Base-by-base conservation (phyloP, 2,329 filamentous ascomycete genomes). In the Aspergillus carbonarius region DNA sequence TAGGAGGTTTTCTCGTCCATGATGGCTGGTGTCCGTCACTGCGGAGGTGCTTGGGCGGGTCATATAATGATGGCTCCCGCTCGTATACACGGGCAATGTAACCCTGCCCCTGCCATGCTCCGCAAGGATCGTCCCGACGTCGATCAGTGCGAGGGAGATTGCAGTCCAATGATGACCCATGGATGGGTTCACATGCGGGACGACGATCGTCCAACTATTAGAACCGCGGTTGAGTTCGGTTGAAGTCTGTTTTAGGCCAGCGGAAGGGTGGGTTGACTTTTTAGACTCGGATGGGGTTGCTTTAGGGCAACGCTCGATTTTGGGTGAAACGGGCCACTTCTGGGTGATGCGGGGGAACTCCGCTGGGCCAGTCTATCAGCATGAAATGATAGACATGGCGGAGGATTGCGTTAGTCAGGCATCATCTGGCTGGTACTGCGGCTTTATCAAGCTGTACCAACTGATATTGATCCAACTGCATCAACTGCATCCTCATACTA, bases 1-100 rank as follows among this genome's bases (percentile, higher is more conserved):
- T 68, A 67, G 48, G 66, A 59, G 8, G 67, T 64, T 34, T 68
- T 68, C 61, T 69, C 68, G 48, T 64, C 67, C 52, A 72, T 71
- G 37, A 32, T 34, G 25, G 30, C 20, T 30, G n/a, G 15, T 32
- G 23, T 17, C 44, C n/a, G 44, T 23, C 39, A 12, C 39, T 20
- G 39, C 5, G 39, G 39, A 42, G 18, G 23, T 23, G 23, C 5
- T 42, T n/a, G n/a, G 20, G 20, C 39, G 39, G 39, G 17, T 42
- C 17, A 42, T 42, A 42, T 20, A 10, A 42, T 17, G 15, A 17
- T 10, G 39, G 27, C 9, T 4, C 25, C 4, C 4, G 25, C 44
- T 47, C 44, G 44, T 47, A 47, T 47, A 47, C 44, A 30, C 44
- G 10, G 18, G 25, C 25, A 27, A 48, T 48, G n/a, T 23, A 47